Evolutionary conservation across 139 green algal genomes (phyloP).

Genomic region (Coccomyxa sp.): DNA sequence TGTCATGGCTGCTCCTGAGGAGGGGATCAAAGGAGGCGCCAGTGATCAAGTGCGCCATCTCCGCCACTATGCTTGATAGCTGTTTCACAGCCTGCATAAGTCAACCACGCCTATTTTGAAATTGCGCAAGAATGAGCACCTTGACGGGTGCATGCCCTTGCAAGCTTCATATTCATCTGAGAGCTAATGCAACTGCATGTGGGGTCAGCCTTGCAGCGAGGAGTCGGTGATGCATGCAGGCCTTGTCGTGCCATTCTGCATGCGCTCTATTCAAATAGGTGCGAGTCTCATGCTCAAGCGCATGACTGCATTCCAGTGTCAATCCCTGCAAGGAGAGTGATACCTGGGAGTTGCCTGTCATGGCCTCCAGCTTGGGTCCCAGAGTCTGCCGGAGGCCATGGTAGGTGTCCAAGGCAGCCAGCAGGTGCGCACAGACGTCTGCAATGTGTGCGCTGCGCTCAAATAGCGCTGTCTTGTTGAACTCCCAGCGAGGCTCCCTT

Average conservation of each 20-base stretch:
- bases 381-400: slow-evolving; percentile 90
- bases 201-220: too few relatives aligned
- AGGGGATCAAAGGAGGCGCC: slow-evolving; percentile 66
- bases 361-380: slow-evolving; percentile 87
- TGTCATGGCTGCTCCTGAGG: slow-evolving; percentile 39
- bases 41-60: slow-evolving; percentile 79
- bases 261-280: too few relatives aligned
- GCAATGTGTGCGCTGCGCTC: slow-evolving; percentile 82
- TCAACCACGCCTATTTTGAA: too few relatives aligned
- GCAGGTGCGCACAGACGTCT: slow-evolving; percentile 75
- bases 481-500: slow-evolving; percentile 88
- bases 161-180: too few relatives aligned
- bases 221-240: too few relatives aligned
- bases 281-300: too few relatives aligned
- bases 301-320: too few relatives aligned
- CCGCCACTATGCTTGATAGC: slow-evolving; percentile 53
- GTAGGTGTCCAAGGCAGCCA: slow-evolving; percentile 77
- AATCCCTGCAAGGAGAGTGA: not conserved
- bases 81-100: slow-evolving; percentile 25
- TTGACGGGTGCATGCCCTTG: too few relatives aligned
- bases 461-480: slow-evolving; percentile 83
- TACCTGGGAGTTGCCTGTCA: slow-evolving; percentile 64
- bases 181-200: too few relatives aligned
- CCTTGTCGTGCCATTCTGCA: too few relatives aligned
- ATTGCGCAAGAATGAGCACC: too few relatives aligned